A percentile compares a stretch with the other conserved stretches of the same genome.
These are phyloP conservation scores for Bruguiera gymnorhiza DNA, from an alignment of 345 rosid species.

Conservation along the genomic window DNA sequence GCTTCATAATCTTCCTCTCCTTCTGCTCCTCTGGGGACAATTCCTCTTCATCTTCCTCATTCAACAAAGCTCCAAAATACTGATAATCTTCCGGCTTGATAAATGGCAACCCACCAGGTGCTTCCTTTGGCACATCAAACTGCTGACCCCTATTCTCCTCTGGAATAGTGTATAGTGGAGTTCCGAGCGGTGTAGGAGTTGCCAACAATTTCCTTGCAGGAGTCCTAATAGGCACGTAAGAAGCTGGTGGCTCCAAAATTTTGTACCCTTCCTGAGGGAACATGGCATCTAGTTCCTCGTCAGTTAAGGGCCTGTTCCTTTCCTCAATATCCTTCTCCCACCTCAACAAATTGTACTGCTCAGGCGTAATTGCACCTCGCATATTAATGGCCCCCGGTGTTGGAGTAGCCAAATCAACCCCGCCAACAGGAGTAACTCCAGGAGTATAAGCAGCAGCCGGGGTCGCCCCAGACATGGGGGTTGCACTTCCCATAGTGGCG, in stretches of 20 bases:
- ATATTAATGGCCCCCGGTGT: conserved; percentile 66
- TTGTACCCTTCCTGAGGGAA: conserved; percentile 94
- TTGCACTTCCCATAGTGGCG: conserved; percentile 94
- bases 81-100: conserved; percentile 99
- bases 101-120: conserved; percentile 82
- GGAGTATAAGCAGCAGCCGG: conserved; percentile 83
- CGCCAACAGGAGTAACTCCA: conserved; percentile 89
- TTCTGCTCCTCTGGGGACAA: conserved; percentile 90
- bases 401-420: conserved; percentile 78
- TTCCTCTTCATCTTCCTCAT: conserved; percentile 92
- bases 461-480: conserved; percentile 86
- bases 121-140: conserved; percentile 90
- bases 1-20: conserved; percentile 96
- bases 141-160: conserved; percentile 96
- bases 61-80: conserved; percentile 77
- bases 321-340: conserved; percentile 99
- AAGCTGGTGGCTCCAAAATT: conserved; percentile 87
- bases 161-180: conserved; percentile 78
- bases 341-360: conserved; percentile 81
- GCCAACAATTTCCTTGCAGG: conserved; percentile 85
- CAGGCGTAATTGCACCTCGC: conserved; percentile 81
- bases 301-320: conserved; percentile 90
- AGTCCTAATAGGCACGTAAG: conserved; percentile 90
- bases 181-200: conserved; percentile 90
- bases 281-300: conserved; percentile 97